Evolutionary conservation across 345 rosid genomes (phyloP).

Genomic region (Euphorbia tirucalli): DNA sequence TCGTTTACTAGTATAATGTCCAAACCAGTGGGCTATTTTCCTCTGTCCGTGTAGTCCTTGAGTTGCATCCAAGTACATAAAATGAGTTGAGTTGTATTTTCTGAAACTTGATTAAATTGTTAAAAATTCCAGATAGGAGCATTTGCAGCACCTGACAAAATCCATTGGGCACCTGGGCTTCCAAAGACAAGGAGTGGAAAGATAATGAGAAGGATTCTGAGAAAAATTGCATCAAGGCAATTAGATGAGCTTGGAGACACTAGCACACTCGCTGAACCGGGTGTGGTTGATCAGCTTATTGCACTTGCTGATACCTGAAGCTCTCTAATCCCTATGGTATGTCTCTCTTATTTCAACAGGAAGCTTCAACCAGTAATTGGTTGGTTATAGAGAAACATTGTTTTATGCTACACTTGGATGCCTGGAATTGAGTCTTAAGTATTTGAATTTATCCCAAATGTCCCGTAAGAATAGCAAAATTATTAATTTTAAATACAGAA

Average conservation of each 20-base stretch:
- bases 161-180: slow-evolving; percentile 95
- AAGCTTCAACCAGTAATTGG: background rate
- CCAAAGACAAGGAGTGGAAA: slow-evolving; percentile 99
- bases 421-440: background rate
- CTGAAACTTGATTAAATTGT: background rate
- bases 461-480: too few species aligned
- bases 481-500: too few species aligned
- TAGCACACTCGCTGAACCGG: slow-evolving; percentile 90
- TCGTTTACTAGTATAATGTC: background rate
- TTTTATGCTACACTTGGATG: slow-evolving; percentile 1
- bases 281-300: slow-evolving; percentile 74
- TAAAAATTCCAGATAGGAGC: slow-evolving; percentile 68
- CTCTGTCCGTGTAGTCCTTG: background rate
- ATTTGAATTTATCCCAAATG: background rate
- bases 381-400: background rate
- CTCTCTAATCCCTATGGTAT: background rate
- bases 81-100: background rate
- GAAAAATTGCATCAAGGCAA: slow-evolving; percentile 90
- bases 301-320: slow-evolving; percentile 56
- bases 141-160: slow-evolving; percentile 89
- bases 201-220: slow-evolving; percentile 92
- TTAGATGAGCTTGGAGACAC: slow-evolving; percentile 88
- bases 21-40: too few species aligned
- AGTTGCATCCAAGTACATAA: background rate
- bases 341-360: background rate